Base-by-base conservation (phyloP, 2,329 filamentous ascomycete genomes). In the Coleophoma cylindrospora region DNA sequence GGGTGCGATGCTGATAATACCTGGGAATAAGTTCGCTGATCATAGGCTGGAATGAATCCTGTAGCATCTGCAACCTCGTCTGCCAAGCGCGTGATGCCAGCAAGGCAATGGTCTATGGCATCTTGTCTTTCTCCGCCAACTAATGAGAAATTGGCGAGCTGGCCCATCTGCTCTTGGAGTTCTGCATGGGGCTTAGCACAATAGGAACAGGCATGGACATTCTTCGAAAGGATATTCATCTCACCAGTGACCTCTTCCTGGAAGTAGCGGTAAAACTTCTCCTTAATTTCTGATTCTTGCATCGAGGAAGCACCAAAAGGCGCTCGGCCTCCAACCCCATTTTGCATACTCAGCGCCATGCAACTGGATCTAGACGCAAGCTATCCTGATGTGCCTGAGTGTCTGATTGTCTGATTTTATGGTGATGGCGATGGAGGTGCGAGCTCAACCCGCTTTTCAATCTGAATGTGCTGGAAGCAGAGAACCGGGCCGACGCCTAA, bases 261-360 rank as follows among this genome's bases (percentile, higher is more conserved):
- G 63, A 96, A 96, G 64, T 90, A 86, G 59, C 83, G 81, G 67
- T 92, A 91, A 73, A 96, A 96, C 36, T 82, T 82, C 63, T 92
- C 86, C 58, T 91, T 94, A 50, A 81, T 70, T 51, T 78, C 74
- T 15, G 57, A 50, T 11, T 55, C 45, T 10, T 53, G 52, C 14
- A 51, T 49, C 13, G 48, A 51, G 17, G 52, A 21, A 8, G 50
- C 50, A 43, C 54, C 50, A 36, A 61, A 59, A 27, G 59, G 52
- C 15, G 53, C 33, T 40, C 56, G 47, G n/a, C 49, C 45, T 44
- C 41, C 41, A 27, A 13, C 27, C n/a, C 21, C 32, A 21, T 44
- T 44, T 44, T 44, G 21, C 41, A 44, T 44, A 9, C 41, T 44
- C 12, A 44, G 27, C 12, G 41, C 41, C 41, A 44, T 44, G 7